Percentiles rank a stretch among this genome's conserved stretches.
Conservation (phyloP, 495 filamentous ascomycete genomes). For the Penicillium desertorum region DNA sequence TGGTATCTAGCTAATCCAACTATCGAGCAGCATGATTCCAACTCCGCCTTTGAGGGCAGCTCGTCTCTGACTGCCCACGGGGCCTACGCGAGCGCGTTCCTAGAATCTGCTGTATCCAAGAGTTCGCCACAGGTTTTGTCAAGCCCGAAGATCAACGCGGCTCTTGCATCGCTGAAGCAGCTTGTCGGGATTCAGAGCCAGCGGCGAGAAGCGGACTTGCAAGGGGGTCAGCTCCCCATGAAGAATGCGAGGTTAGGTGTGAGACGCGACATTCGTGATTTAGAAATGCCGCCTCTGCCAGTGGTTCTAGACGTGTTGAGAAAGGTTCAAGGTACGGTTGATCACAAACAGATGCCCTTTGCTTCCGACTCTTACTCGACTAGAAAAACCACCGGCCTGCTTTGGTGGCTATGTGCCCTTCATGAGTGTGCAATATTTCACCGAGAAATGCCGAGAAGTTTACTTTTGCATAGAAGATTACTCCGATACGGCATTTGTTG, state of each 20-base stretch:
- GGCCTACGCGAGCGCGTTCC: conserved; percentile 61
- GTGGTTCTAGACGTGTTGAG: conserved; percentile 53
- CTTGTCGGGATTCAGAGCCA: conserved; percentile 53
- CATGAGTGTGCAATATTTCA: conserved; percentile 52
- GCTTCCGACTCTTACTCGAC: neutral
- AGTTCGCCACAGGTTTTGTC: conserved; percentile 45
- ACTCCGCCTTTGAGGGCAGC: conserved; percentile 58
- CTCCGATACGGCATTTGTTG: conserved; percentile 54
- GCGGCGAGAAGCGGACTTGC: conserved; percentile 32
- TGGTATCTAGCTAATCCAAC: conserved; percentile 26
- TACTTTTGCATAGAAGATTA: conserved; percentile 61
- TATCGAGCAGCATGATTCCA: conserved; percentile 43
- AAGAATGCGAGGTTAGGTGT: conserved; percentile 43
- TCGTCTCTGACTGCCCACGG: conserved; percentile 63
- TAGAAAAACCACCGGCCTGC: conserved; percentile 26
- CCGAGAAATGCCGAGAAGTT: conserved; percentile 57
- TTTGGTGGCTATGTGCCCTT: conserved; percentile 40
- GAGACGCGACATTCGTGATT: conserved; percentile 41
- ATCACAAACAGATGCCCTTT: neutral
- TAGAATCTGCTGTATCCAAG: conserved; percentile 58
- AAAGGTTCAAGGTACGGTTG: conserved; percentile 45
- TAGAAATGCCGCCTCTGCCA: conserved; percentile 56
- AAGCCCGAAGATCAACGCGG: conserved; percentile 54
- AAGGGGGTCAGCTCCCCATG: conserved; percentile 44
- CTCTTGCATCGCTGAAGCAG: conserved; percentile 57